Conservation (phyloP, 2,329 filamentous ascomycete species). For the Dactylellina leptospora region DNA sequence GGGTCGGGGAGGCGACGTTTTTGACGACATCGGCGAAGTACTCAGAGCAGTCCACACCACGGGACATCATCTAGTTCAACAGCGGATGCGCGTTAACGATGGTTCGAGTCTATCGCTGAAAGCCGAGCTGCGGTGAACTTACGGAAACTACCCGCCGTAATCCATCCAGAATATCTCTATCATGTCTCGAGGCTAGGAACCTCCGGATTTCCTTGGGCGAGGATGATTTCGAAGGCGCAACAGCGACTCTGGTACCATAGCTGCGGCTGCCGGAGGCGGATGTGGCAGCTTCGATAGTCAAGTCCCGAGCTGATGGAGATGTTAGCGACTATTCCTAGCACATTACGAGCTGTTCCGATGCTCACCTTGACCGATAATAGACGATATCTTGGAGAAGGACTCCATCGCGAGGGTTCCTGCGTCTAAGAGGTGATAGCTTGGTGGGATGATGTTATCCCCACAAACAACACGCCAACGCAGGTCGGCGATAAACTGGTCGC, state of each 20-base stretch:
- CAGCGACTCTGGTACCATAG: conserved; percentile 58
- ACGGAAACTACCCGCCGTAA: conserved; percentile 87
- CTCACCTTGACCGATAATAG: conserved; percentile 88
- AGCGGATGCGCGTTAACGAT: no score
- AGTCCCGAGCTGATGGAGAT: conserved; percentile 77
- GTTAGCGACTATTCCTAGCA: not conserved
- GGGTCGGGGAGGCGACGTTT: conserved; percentile 91
- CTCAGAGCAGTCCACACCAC: conserved; percentile 82
- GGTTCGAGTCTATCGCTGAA: no score
- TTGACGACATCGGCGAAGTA: conserved; percentile 99
- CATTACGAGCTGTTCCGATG: not conserved
- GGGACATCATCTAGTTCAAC: conserved; percentile 93
- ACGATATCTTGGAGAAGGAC: conserved; percentile 92
- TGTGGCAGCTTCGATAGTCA: conserved; percentile 95
- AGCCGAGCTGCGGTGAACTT: conserved; percentile 57
- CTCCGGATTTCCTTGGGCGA: conserved; percentile 90
- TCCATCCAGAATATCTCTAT: conserved; percentile 91
- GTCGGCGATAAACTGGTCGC: no score
- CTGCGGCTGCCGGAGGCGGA: conserved; percentile 72
- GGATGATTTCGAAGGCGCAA: conserved; percentile 70
- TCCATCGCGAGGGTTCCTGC: conserved; percentile 71
- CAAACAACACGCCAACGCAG: not conserved
- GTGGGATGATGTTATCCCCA: conserved; percentile 11
- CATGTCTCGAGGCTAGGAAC: conserved; percentile 89
- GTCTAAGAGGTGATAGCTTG: not conserved